Percentiles rank a stretch among this genome's conserved stretches.
Conservation (phyloP, 2,329 filamentous ascomycete species). For the Erysiphe neolycopersici region DNA sequence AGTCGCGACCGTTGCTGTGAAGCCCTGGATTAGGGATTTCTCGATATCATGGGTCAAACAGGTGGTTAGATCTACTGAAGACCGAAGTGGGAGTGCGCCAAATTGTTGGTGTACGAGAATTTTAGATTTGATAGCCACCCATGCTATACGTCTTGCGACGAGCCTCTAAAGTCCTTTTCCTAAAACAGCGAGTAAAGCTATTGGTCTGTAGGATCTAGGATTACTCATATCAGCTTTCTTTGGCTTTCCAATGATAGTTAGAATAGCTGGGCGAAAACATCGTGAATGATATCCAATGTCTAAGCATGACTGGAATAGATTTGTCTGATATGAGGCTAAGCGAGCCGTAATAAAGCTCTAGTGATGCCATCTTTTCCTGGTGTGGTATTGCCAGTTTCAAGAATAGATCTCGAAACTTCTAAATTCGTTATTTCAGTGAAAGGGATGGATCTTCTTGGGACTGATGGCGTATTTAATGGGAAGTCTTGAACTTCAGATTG, state of each 20-base stretch:
- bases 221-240: neutral
- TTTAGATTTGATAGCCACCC: neutral
- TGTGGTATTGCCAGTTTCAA: too few relatives aligned
- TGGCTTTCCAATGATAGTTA: neutral
- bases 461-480: too few relatives aligned
- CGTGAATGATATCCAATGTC: neutral
- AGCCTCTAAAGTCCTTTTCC: neutral
- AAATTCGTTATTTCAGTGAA: too few relatives aligned
- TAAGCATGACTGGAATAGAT: neutral
- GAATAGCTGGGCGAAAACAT: neutral
- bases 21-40: neutral
- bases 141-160: neutral
- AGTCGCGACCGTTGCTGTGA: neutral
- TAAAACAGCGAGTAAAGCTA: neutral
- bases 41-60: neutral
- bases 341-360: too few relatives aligned
- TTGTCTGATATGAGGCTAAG: too few relatives aligned
- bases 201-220: neutral
- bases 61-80: neutral
- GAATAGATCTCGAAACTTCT: too few relatives aligned
- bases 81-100: neutral
- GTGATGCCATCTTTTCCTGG: too few relatives aligned
- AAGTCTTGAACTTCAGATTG: too few relatives aligned
- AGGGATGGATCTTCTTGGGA: too few relatives aligned
- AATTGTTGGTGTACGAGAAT: neutral